These are phyloP conservation scores for Coemansia sp. DNA, from an alignment of 192 early-diverging fungal genomes.

Conservation along the genomic window DNA sequence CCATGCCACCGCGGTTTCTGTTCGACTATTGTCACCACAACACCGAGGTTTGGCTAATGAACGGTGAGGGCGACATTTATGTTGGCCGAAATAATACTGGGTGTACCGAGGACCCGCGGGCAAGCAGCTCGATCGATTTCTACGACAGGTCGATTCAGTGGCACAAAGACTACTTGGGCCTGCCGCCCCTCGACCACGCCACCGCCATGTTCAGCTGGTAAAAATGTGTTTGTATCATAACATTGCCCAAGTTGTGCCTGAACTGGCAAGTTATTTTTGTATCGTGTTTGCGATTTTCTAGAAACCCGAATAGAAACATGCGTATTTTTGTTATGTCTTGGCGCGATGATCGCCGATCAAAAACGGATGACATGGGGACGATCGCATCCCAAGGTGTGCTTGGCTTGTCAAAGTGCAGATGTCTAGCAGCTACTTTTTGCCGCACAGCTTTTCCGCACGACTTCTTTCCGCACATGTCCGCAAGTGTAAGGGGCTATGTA, in stretches of 20 bases:
- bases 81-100: slow-evolving; percentile 26
- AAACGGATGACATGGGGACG: not conserved
- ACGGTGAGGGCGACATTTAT: slow-evolving; percentile 33
- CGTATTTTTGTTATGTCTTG: not conserved
- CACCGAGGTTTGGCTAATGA: slow-evolving; percentile 44
- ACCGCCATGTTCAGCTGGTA: slow-evolving; percentile 47
- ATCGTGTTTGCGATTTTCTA: not conserved
- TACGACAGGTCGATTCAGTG: slow-evolving; percentile 36
- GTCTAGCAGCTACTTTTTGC: not conserved
- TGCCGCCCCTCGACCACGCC: slow-evolving; percentile 48
- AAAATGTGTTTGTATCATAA: not conserved
- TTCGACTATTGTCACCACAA: slow-evolving; percentile 48
- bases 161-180: slow-evolving; percentile 50
- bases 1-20: slow-evolving; percentile 38
- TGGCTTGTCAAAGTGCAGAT: not conserved
- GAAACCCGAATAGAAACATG: not conserved
- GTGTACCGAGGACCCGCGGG: slow-evolving; percentile 41
- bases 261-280: not conserved
- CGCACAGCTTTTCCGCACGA: not conserved
- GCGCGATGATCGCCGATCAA: not conserved
- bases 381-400: not conserved
- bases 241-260: not conserved
- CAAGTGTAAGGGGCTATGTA: no score
- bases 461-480: not conserved
- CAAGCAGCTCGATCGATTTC: slow-evolving; percentile 40